These are phyloP conservation scores for Trichoderma sp. DNA, from an alignment of 2,329 filamentous ascomycete genomes.

Conservation along the genomic window DNA sequence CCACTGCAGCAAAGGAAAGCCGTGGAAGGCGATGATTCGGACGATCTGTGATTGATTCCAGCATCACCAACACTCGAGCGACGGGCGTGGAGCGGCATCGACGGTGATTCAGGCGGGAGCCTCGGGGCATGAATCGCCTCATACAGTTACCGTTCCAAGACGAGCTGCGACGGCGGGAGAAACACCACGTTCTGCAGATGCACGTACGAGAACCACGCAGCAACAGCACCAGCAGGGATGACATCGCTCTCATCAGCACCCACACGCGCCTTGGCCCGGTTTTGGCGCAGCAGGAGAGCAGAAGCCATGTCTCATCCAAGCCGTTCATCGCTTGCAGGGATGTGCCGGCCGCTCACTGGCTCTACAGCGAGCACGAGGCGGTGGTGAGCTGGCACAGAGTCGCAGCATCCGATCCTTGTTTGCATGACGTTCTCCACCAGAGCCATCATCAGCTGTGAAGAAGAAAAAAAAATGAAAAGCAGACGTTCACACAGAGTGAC, in stretches of 20 bases:
- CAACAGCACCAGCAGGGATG: slow-evolving; percentile 15
- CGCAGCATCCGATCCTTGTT: slow-evolving; percentile 5
- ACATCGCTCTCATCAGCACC: slow-evolving; percentile 12
- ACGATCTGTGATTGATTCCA: too few relatives aligned
- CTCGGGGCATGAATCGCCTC: neutral
- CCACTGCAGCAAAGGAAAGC: too few relatives aligned
- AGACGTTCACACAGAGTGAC: neutral
- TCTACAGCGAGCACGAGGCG: slow-evolving; percentile 26
- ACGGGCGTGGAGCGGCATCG: neutral
- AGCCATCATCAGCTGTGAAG: slow-evolving; percentile 6
- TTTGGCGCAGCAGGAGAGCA: too few relatives aligned
- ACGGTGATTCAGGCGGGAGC: neutral
- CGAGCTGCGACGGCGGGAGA: too few relatives aligned
- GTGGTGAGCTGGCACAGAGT: slow-evolving; percentile 28
- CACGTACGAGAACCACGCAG: neutral
- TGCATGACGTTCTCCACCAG: slow-evolving; percentile 20
- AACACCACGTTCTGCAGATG: slow-evolving; percentile 2
- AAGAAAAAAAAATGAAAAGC: neutral
- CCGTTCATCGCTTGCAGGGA: slow-evolving; percentile 22
- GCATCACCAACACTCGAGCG: too few relatives aligned
- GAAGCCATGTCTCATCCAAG: slow-evolving; percentile 15
- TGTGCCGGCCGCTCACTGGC: slow-evolving; percentile 22
- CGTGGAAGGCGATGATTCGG: neutral
- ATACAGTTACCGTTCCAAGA: neutral
- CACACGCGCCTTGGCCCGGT: neutral